Evolutionary conservation across 164 flowering plant species (phyloP), one percentile per base, ranked within the genome.

Genomic region (Macadamia integrifolia): DNA sequence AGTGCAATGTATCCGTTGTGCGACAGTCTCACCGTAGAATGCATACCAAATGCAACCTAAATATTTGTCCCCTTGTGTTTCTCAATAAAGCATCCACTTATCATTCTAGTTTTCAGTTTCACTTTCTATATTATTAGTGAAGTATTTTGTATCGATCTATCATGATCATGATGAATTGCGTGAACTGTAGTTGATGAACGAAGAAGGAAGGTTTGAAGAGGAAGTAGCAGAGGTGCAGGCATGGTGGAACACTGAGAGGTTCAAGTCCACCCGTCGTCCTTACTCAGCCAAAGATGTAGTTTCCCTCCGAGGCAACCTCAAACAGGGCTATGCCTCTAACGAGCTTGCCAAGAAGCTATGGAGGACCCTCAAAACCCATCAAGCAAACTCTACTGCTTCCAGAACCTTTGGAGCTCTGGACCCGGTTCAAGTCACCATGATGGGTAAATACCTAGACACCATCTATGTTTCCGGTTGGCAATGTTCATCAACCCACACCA

Each of bases 401-500:
- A 69, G 97, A 69, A 93, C 98, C 15, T 91, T 91, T 31, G 98
- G 98, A 18, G 92, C 94, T 5, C 86, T 93, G 3, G 98, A 93
- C 82, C 97, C 97, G 6, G 97, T 93, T 64, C 96, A 91, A 63
- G 98, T 91, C 35, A 79, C 97, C 78, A 87, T 88, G 96, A 93
- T 93, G 98, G 96, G 88, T 44, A 91, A 90, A 77, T 81, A 93
- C 77, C 65, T 91, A 64, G 98, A 93, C 84, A 67, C 89, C 63
- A 85, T 93, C 28, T 93, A 91, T 66, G 98, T 93, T 67, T 93
- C 98, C 1, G 98, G 97, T 6, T 93, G 98, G 98, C 97, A 93
- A 64, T 93, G 97, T 76, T 93, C 97, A 0, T 91, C 98, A 2
- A 93, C 98, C 23, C 97, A 91, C 84, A 91, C 98, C 57, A 14